Conservation (phyloP, 768 basidiomycete species). For the Lactifluus echinatus region DNA sequence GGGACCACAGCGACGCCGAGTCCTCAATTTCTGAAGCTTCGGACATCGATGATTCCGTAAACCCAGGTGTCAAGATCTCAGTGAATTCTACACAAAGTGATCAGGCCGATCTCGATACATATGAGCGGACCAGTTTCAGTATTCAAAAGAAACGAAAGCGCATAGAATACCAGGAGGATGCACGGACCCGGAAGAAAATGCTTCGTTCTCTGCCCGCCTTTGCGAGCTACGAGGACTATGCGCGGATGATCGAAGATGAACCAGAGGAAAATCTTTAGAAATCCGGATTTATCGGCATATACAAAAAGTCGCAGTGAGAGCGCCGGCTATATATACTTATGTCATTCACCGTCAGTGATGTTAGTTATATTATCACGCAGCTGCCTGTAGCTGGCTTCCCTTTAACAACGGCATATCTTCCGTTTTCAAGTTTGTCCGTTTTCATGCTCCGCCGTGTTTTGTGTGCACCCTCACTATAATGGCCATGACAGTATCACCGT, state of each 20-base stretch:
- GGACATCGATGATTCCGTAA: slow-evolving; percentile 62
- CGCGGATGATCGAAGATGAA: slow-evolving; percentile 72
- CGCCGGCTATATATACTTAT: too few species aligned
- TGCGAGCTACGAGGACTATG: slow-evolving; percentile 82
- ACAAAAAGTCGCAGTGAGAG: too few species aligned
- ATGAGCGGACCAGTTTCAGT: slow-evolving; percentile 50
- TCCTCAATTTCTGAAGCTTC: slow-evolving; percentile 56
- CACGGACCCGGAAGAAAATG: slow-evolving; percentile 56
- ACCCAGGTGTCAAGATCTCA: slow-evolving; percentile 46
- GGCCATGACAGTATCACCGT: too few species aligned
- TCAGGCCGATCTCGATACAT: slow-evolving; percentile 39
- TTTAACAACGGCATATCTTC: too few species aligned
- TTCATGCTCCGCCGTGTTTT: too few species aligned
- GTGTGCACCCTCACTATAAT: too few species aligned
- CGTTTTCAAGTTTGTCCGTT: too few species aligned
- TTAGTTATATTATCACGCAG: too few species aligned
- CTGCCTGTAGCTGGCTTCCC: too few species aligned
- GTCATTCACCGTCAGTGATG: too few species aligned
- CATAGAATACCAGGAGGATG: slow-evolving; percentile 34
- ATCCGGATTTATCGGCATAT: too few species aligned
- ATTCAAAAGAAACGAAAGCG: slow-evolving; percentile 34
- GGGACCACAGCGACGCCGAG: slow-evolving; percentile 25
- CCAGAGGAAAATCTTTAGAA: slow-evolving; percentile 55
- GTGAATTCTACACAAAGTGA: slow-evolving; percentile 53
- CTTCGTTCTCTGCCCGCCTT: slow-evolving; percentile 64